Base-by-base conservation (phyloP, 2,329 filamentous ascomycete species). In the Xylariales sp. region DNA sequence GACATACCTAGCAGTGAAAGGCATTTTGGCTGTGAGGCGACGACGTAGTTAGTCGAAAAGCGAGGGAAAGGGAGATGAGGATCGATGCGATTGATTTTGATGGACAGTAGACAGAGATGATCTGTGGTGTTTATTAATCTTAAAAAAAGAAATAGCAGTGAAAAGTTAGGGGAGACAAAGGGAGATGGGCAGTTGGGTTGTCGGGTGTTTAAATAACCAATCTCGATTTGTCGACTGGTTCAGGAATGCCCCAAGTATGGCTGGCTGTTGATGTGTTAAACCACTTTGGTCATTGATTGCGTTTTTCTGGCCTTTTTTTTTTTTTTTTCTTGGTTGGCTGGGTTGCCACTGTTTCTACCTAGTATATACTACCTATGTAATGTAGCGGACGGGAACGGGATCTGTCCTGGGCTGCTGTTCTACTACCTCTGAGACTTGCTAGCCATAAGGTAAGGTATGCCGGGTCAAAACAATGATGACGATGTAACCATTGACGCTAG, bases 1-100 rank as follows among this genome's bases (percentile, higher is more conserved):
- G 68, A 70, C 83, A 79, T 84, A 87, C 86, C 84, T 87, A 58
- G 80, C 82, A 76, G 86, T 89, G 84, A 88, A 86, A 82, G 86
- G 78, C 86, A 89, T 89, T 71, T 62, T 72, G 59, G 41, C 12
- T 45, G 48, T 62, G 18, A 10, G 23, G 23, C 43, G 18, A n/a
- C 16, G 45, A n/a, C n/a, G 46, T 59, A 45, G 30, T 50, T 14
- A 3, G 45, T 56, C n/a, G 54, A 50, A 30, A n/a, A 46, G 2
- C 50, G 23, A 56, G 12, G 18, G 23, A 30, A 56, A 30, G 36
- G 36, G 36, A 30, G n/a, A 28, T 4, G 16, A n/a, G 36, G 28
- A 54, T 56, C 5, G 30, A 3, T 52, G 28, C 53, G 6, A 14
- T 54, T 43, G 18, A 23, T 41, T 41, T 34, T 14, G 39, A 54